Evolutionary conservation across 192 early-diverging fungal genomes (phyloP), one percentile per base, ranked within the genome.

Genomic region (Phycomyces blakesleeanus): DNA sequence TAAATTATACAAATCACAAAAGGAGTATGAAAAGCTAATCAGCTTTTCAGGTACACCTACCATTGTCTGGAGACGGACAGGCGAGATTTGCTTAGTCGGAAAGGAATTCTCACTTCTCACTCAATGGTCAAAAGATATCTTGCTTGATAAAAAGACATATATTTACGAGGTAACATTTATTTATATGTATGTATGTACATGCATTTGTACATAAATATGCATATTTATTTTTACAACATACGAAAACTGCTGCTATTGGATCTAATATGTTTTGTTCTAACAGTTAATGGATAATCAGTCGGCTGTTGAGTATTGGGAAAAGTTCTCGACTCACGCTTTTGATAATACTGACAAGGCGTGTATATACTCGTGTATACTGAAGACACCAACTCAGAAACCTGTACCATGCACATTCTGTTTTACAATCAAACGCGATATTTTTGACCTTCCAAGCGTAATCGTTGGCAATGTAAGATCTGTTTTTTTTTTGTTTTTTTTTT

Each of bases 21-120:
- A 89, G 86, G 95, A 98, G 82, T 96, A 90, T 61, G 94, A 96
- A 69, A 95, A 98, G 68, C 75, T 98, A n/a, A 94, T 98, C 53
- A 88, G 86, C 5, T 96, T 89, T 57, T 94, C 94, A 20, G 95
- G 95, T 42, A 98, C 95, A 24, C 95, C 95, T 5, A 95, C 93
- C 5, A 93, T 96, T 11, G 91, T 98, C 26, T 98, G 95, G 95
- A 88, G 95, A 38, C 84, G 95, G n/a, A 93, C 92, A 1, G 95
- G 95, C 42, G 94, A 98, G 76, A 94, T 98, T 63, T 91, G 87
- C 7, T 73, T 98, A 40, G 95, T 98, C 6, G 95, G 95, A 54
- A 98, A 96, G 71, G 95, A 98, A 69, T 98, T 98, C 66, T 92
- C 91, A 8, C 79, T 98, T 20, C 69, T 98, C 66, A 98, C 95